Base-by-base conservation (phyloP, 495 filamentous ascomycete species). In the Lophiotrema nucula region DNA sequence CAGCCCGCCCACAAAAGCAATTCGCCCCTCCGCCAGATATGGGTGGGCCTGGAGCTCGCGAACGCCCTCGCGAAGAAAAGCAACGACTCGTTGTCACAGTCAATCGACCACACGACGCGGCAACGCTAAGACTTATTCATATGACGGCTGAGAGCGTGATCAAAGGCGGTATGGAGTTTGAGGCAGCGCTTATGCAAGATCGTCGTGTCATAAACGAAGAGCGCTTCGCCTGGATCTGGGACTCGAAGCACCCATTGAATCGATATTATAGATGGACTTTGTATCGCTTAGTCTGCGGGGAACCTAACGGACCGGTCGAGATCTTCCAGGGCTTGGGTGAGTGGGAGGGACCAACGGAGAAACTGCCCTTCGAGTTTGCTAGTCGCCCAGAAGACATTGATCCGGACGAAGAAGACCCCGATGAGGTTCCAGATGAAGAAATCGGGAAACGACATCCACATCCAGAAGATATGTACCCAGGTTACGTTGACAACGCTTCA, bases 181-280 rank as follows among this genome's bases (percentile, higher is more conserved):
- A 99, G 67, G 92, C 92, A 3, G 77, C 95, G 1, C 81, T 99
- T 2, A 97, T 97, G 93, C 86, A 81, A 31, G 78, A 86, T 16
- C 84, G 83, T 0, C 83, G 87, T 33, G 87, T 97, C 1, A 88
- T 92, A 60, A 77, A 73, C 22, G 88, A 96, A 33, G 87, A 92
- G 62, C 91, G 86, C 67, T 99, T 91, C 85, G 88, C 90, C 0
- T 99, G 90, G 88, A 71, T 99, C 2, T 99, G 88, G 86, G 88
- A 99, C 71, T 77, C 92, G 24, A 79, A 89, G 45, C 90, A 88
- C 62, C 72, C 83, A 47, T 86, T 84, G 5, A 89, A 88, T 5
- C 80, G 92, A 3, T 97, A 88, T 75, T 97, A 96, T 18, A 12
- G 8, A 8, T 43, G 39, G 39, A 43, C 10, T 6, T 21, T 43